A percentile compares a stretch with the other conserved stretches of the same genome.
These are phyloP conservation scores for Pseudogymnoascus sp. DNA, from an alignment of 2,329 filamentous ascomycete genomes.

Conservation along the genomic window DNA sequence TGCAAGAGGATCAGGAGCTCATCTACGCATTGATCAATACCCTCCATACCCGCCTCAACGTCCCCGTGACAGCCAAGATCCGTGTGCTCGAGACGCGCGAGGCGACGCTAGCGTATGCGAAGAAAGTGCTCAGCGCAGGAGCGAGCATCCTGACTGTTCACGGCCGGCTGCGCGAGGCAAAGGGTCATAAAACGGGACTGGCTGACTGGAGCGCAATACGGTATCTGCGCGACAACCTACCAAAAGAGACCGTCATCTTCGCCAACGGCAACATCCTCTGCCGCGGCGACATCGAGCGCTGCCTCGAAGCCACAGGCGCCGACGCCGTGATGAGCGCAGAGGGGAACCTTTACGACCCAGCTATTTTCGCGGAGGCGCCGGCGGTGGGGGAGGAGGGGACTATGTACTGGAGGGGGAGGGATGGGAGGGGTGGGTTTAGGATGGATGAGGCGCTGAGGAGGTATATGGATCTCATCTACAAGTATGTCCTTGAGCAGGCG, in stretches of 20 bases:
- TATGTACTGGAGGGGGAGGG: conserved; percentile 77
- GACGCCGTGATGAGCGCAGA: conserved; percentile 96
- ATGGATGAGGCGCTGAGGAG: conserved; percentile 80
- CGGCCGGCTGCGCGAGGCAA: conserved; percentile 80
- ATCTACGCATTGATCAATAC: conserved; percentile 75
- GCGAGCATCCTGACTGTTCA: conserved; percentile 93
- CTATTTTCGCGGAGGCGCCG: conserved; percentile 68
- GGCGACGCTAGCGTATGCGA: conserved; percentile 79
- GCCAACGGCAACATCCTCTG: conserved; percentile 93
- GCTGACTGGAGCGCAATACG: conserved; percentile 86
- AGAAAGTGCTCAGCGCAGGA: conserved; percentile 76
- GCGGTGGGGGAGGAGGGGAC: conserved; percentile 54
- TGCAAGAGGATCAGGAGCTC: conserved; percentile 85
- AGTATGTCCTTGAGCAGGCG: conserved; percentile 58
- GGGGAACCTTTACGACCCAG: conserved; percentile 86
- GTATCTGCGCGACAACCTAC: conserved; percentile 74
- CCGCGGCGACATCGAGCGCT: conserved; percentile 66
- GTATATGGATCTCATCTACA: conserved; percentile 85
- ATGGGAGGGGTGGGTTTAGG: conserved; percentile 76
- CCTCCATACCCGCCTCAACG: conserved; percentile 66
- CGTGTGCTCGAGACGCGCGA: conserved; percentile 80
- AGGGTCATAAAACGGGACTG: conserved; percentile 87
- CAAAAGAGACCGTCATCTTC: conserved; percentile 83
- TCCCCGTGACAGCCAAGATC: conserved; percentile 94
- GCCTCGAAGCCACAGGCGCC: conserved; percentile 73